Evolutionary conservation across 805 yeast genomes (phyloP).

Genomic region (Candida lessepsii): DNA sequence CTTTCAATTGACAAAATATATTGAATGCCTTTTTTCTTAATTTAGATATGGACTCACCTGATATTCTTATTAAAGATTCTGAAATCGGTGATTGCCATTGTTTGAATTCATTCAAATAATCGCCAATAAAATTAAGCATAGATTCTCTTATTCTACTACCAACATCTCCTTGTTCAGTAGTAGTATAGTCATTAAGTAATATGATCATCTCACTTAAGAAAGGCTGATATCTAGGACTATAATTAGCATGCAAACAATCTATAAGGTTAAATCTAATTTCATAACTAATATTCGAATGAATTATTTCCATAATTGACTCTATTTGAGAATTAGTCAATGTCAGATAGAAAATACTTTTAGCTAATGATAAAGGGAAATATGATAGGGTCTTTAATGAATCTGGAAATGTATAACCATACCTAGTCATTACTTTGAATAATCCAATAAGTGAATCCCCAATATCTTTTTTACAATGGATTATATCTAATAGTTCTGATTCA

Average conservation of each 20-base stretch:
- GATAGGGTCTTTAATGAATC: not conserved
- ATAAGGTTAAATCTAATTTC: constrained; percentile 28
- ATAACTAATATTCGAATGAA: constrained; percentile 29
- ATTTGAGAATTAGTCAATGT: constrained; percentile 5
- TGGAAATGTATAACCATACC: constrained; percentile 3
- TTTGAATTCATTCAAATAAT: constrained; percentile 19
- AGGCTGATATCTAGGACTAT: not conserved
- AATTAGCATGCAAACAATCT: constrained; percentile 17
- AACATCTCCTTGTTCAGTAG: constrained; percentile 86
- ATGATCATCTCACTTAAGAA: constrained; percentile 17
- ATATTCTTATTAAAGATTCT: constrained; percentile 46
- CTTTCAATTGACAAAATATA: constrained; percentile 27
- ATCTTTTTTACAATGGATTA: constrained; percentile 2
- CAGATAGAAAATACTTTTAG: constrained; percentile 29
- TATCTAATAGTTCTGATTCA: not conserved
- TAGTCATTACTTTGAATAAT: constrained; percentile 6
- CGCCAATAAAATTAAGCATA: constrained; percentile 40
- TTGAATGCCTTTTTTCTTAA: constrained; percentile 44
- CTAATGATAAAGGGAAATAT: constrained; percentile 27
- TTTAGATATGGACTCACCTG: constrained; percentile 63
- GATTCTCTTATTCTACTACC: constrained; percentile 70
- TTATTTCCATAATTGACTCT: constrained; percentile 22
- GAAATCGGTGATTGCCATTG: not conserved
- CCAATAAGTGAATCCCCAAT: not conserved
- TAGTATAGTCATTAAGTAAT: constrained; percentile 72